Percentiles rank a stretch among this genome's conserved stretches.
Conservation (phyloP, 768 basidiomycete genomes). For the Naganishia vishniacii region DNA sequence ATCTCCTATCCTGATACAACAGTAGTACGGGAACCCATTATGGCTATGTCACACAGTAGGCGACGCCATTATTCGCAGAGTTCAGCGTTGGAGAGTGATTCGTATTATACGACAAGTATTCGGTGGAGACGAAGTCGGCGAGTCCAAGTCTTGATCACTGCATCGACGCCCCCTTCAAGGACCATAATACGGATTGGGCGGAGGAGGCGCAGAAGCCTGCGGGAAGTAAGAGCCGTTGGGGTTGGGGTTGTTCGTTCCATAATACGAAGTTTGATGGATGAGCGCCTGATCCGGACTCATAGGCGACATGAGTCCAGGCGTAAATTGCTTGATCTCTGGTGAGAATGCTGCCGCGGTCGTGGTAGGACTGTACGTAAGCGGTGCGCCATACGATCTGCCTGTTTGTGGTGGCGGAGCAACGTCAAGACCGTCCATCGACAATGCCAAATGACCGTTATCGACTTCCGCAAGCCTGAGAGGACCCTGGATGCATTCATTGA, state of each 20-base stretch:
- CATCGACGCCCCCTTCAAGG: too few relatives aligned
- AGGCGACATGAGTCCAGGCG: constrained; percentile 1
- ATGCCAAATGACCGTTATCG: constrained; percentile 2
- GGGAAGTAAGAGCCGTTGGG: constrained; percentile 18
- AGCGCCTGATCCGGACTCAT: constrained; percentile 15
- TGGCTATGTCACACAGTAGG: not conserved
- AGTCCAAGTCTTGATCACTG: too few relatives aligned
- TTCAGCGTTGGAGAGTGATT: too few relatives aligned
- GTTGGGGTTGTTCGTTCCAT: not conserved
- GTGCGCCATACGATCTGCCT: not conserved
- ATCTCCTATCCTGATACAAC: not conserved
- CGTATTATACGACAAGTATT: too few relatives aligned
- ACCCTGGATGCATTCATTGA: constrained; percentile 1
- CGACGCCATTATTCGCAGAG: too few relatives aligned
- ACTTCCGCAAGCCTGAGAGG: constrained; percentile 16
- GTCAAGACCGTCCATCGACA: constrained; percentile 8
- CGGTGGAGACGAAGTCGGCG: too few relatives aligned
- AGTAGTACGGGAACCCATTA: not conserved
- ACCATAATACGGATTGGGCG: not conserved
- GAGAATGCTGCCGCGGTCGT: not conserved
- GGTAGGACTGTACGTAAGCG: not conserved
- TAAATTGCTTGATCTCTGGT: constrained; percentile 9
- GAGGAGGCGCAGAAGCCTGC: not conserved
- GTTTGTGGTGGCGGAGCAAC: constrained; percentile 6
- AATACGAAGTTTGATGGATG: not conserved